Percentiles rank a stretch among this genome's conserved stretches.
phyloP scores from a whole-genome alignment of 2,329 filamentous ascomycete genomes.

The Furcasterigmium sp. region DNA sequence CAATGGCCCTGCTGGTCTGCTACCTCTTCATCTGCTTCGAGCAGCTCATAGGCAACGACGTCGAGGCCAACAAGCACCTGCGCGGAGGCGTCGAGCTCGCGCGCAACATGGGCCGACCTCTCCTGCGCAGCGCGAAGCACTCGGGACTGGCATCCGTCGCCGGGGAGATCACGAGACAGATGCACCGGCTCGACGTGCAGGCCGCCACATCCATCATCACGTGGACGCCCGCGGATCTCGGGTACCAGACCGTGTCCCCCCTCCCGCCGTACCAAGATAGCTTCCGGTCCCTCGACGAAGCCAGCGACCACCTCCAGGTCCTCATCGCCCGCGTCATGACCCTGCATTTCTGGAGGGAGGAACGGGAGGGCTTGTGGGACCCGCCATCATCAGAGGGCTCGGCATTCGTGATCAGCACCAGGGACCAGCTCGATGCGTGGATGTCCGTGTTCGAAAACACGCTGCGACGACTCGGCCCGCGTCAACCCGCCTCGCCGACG shows the following conservation, averaged over 20 bases:
- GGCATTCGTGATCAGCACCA: slow-evolving; percentile 8
- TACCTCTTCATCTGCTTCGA: slow-evolving; percentile 34
- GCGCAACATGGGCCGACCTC: slow-evolving; percentile 13
- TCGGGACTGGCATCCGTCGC: slow-evolving; percentile 17
- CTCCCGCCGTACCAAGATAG: slow-evolving; percentile 9
- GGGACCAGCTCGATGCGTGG: slow-evolving; percentile 19
- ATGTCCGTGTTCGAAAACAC: slow-evolving; percentile 18
- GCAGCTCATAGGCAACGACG: slow-evolving; percentile 24
- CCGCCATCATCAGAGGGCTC: slow-evolving; percentile 6
- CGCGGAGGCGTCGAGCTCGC: slow-evolving; percentile 25
- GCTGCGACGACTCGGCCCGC: slow-evolving; percentile 11
- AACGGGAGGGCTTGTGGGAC: no score
- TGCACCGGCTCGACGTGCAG: slow-evolving; percentile 30
- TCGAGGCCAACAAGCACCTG: slow-evolving; percentile 28
- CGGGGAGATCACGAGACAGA: slow-evolving; percentile 23
- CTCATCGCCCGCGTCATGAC: slow-evolving; percentile 23
- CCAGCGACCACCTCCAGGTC: slow-evolving; percentile 23
- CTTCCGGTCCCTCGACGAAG: slow-evolving; percentile 24
- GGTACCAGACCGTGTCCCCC: slow-evolving; percentile 14
- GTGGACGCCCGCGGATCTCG: slow-evolving; percentile 22
- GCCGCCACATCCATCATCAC: slow-evolving; percentile 25
- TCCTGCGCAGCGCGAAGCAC: slow-evolving; percentile 5
- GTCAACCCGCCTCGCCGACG: slow-evolving; percentile 8
- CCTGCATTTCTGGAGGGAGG: slow-evolving; percentile 17
- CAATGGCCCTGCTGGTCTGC: slow-evolving; percentile 28